These are phyloP conservation scores for Phaffia rhodozyma DNA, from an alignment of 1,284 basidiomycete genomes.

Conservation along the genomic window DNA sequence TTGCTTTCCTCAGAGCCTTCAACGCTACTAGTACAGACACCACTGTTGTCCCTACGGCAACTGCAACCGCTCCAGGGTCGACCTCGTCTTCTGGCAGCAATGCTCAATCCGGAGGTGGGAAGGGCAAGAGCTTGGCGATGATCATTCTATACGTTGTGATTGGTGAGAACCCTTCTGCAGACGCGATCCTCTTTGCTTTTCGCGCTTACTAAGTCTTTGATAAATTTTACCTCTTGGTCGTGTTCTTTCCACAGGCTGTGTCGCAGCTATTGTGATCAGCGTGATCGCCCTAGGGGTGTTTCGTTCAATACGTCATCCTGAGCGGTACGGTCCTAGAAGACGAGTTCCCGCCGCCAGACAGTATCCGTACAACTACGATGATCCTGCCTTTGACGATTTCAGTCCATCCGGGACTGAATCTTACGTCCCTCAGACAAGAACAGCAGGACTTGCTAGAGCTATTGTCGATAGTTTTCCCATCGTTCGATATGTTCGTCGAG, in stretches of 20 bases:
- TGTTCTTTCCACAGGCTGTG: conserved; percentile 39
- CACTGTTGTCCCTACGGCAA: conserved; percentile 20
- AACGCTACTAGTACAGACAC: conserved; percentile 44
- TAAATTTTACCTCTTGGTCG: too few relatives aligned
- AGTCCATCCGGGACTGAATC: conserved; percentile 22
- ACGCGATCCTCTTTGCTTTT: background rate
- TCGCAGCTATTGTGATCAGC: conserved; percentile 63
- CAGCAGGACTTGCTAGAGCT: conserved; percentile 68
- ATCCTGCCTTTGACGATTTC: conserved; percentile 38
- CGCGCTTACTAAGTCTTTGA: conserved; percentile 18
- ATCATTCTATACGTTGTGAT: conserved; percentile 78
- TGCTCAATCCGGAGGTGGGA: conserved; percentile 8
- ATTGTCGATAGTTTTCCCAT: conserved; percentile 89
- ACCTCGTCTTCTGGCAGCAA: conserved; percentile 6
- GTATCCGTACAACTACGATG: conserved; percentile 24
- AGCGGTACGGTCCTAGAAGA: conserved; percentile 67
- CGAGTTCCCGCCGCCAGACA: conserved; percentile 6
- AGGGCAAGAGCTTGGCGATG: conserved; percentile 33
- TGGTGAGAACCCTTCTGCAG: conserved; percentile 41
- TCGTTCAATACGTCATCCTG: conserved; percentile 72
- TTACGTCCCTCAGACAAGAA: conserved; percentile 50
- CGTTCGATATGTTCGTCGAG: conserved; percentile 57
- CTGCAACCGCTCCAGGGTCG: conserved; percentile 16
- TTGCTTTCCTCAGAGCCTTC: conserved; percentile 53
- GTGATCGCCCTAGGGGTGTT: conserved; percentile 65